Percentiles rank a stretch among this genome's conserved stretches.
These are phyloP conservation scores for Thelonectria olida DNA, from an alignment of 2,329 filamentous ascomycete species.

Conservation along the genomic window DNA sequence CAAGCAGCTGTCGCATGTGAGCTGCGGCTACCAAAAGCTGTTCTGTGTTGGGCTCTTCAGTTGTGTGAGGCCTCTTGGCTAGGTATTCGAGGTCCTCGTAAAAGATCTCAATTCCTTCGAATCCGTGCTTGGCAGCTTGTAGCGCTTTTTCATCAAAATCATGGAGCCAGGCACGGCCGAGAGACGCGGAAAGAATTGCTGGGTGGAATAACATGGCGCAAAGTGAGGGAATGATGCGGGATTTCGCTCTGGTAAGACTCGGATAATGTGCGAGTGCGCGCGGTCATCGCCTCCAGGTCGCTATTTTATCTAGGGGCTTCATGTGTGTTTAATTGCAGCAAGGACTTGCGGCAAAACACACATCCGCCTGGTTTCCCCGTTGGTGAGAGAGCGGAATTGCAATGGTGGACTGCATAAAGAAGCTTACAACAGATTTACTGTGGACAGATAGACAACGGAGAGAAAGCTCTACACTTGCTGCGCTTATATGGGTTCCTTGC, in stretches of 20 bases:
- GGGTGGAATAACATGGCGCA: conserved; percentile 13
- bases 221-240: neutral
- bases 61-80: conserved; percentile 54
- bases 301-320: too few species aligned
- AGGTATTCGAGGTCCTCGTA: conserved; percentile 75
- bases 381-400: too few species aligned
- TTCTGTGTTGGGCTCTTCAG: conserved; percentile 33
- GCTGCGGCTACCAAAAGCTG: conserved; percentile 65
- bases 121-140: conserved; percentile 55
- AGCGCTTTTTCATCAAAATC: conserved; percentile 71
- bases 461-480: too few species aligned
- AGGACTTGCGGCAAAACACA: too few species aligned
- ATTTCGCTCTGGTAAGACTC: too few species aligned
- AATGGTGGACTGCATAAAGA: too few species aligned
- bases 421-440: too few species aligned
- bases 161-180: conserved; percentile 52
- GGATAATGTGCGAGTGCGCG: neutral
- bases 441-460: too few species aligned
- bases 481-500: too few species aligned
- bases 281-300: neutral
- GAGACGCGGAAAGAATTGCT: conserved; percentile 20
- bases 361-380: too few species aligned
- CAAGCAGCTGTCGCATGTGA: conserved; percentile 63
- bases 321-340: too few species aligned
- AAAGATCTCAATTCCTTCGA: conserved; percentile 76